phyloP scores from a whole-genome alignment of 2,329 filamentous ascomycete genomes.

The Aureobasidium namibiae region DNA sequence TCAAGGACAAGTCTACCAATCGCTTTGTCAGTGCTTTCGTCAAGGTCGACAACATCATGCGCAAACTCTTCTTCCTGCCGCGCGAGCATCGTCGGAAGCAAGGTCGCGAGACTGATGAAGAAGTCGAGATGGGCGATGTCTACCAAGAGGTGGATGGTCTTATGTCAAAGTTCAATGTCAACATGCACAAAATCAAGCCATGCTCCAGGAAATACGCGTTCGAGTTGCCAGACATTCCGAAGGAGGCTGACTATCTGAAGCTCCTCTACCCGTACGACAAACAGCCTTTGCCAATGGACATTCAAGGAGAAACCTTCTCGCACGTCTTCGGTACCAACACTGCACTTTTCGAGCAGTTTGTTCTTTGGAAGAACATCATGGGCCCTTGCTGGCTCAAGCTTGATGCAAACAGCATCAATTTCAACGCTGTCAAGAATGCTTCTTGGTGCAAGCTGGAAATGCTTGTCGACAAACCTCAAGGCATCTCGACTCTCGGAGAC shows the following conservation, averaged over 20 bases:
- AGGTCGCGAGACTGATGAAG: slow-evolving; percentile 63
- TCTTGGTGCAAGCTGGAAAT: slow-evolving; percentile 97
- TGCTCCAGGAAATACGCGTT: slow-evolving; percentile 92
- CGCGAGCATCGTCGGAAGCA: slow-evolving; percentile 54
- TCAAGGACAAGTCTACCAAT: slow-evolving; percentile 75
- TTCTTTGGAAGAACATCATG: slow-evolving; percentile 98
- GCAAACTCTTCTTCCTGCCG: slow-evolving; percentile 89
- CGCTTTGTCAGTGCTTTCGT: slow-evolving; percentile 85
- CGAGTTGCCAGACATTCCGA: slow-evolving; percentile 78
- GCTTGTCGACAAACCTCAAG: slow-evolving; percentile 67
- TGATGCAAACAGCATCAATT: slow-evolving; percentile 62
- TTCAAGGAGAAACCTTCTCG: slow-evolving; percentile 80
- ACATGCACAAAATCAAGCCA: slow-evolving; percentile 87
- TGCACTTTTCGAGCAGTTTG: slow-evolving; percentile 92
- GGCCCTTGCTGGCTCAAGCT: slow-evolving; percentile 96
- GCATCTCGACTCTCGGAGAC: slow-evolving; percentile 64
- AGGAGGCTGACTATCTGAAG: slow-evolving; percentile 86
- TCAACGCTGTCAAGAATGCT: slow-evolving; percentile 75
- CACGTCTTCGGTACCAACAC: slow-evolving; percentile 92
- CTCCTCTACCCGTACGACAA: slow-evolving; percentile 93
- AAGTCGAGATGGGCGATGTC: slow-evolving; percentile 79
- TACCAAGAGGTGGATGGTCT: slow-evolving; percentile 81
- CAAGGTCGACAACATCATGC: slow-evolving; percentile 87
- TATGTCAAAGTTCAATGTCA: slow-evolving; percentile 80
- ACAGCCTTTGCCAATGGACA: slow-evolving; percentile 59